Evolutionary conservation across 495 filamentous ascomycete species (phyloP), one percentile per base, ranked within the genome.

Genomic region (Penicillium verhagenii): DNA sequence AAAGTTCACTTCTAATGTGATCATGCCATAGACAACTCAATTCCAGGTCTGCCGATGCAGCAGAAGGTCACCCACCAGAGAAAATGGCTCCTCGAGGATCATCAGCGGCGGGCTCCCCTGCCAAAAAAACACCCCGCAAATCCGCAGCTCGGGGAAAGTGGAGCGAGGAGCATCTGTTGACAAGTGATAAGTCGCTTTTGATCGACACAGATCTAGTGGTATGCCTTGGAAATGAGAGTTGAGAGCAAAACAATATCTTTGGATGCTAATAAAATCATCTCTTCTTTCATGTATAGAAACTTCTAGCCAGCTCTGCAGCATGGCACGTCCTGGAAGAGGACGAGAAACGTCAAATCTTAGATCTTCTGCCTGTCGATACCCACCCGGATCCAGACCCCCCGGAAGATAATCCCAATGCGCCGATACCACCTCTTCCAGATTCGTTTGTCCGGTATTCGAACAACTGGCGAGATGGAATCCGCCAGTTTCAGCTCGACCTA

Each of bases 401-500:
- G 33, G 48, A 56, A 1, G 66, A 73, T n/a, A 57, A 74, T 25
- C 53, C 64, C 0, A 44, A 71, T 18, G 54, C 60, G 11, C 72
- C 69, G 37, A 72, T 77, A 8, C 66, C 69, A 26, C 72, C 74
- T 42, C 52, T 79, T 1, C 70, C 78, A 6, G 64, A 74, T 5
- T 60, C 63, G 0, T 82, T 82, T 25, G 55, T 81, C 50, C 74
- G 75, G 7, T 81, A 82, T 56, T 76, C 78, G 16, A 73, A 71
- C 38, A 73, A 79, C 55, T 78, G 81, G 78, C 65, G 75, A 54
- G 70, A 72, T 58, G 71, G 66, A 35, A 53, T 78, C 54, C 67
- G 77, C 54, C 64, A 84, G 60, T 86, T 80, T 51, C 81, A 86
- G 54, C 68, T 84, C 16, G 81, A 89, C 59, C 74, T 92, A 3